phyloP scores from a whole-genome alignment of 371 early-diverging fungal species.

The Conidiobolus incongruus region DNA sequence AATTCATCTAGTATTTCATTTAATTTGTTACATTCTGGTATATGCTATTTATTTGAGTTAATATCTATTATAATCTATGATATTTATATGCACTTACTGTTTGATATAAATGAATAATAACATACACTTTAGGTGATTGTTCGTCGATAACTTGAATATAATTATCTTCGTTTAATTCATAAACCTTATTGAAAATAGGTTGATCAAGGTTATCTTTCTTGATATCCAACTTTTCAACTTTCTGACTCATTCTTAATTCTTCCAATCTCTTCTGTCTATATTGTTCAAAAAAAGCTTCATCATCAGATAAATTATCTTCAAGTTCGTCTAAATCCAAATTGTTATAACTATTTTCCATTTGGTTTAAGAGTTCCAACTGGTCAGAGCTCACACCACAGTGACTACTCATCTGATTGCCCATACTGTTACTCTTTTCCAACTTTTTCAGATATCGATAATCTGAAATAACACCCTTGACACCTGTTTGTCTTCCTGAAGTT shows the following conservation, averaged over 20 bases:
- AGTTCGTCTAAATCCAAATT: not conserved
- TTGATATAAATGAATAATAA: not conserved
- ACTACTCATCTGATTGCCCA: not conserved
- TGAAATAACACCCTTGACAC: constrained; percentile 29
- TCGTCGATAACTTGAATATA: not conserved
- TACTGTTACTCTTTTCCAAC: constrained; percentile 2
- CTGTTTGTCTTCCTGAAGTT: constrained; percentile 18
- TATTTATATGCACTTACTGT: no score
- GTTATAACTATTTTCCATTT: not conserved
- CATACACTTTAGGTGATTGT: not conserved
- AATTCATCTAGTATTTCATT: not conserved
- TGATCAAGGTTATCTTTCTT: not conserved
- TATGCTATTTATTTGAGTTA: not conserved
- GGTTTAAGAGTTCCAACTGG: not conserved
- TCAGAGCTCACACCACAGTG: not conserved
- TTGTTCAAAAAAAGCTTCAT: not conserved
- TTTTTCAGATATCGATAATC: constrained; percentile 19
- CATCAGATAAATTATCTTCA: not conserved
- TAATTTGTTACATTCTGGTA: not conserved
- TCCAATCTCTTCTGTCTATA: not conserved
- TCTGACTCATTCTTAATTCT: not conserved
- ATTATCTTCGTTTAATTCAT: not conserved
- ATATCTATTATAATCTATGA: not conserved
- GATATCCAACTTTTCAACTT: not conserved
- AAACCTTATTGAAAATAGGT: not conserved